Evolutionary conservation across 2,329 filamentous ascomycete genomes (phyloP).

Genomic region (Lasiodiplodia gonubiensis): DNA sequence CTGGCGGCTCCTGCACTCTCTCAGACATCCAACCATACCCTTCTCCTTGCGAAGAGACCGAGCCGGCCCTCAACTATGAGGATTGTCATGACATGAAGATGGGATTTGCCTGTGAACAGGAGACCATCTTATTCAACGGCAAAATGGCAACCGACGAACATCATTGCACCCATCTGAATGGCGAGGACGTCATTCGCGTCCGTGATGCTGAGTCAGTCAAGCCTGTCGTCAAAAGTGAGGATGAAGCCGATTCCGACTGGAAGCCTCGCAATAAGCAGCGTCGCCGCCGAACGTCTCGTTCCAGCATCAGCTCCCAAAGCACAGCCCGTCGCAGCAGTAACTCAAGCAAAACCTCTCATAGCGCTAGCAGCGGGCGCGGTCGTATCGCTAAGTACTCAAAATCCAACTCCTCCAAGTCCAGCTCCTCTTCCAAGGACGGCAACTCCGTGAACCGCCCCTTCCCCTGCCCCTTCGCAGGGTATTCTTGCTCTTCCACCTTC

Average conservation of each 20-base stretch:
- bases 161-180: not conserved
- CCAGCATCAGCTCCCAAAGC: constrained; percentile 33
- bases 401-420: not conserved
- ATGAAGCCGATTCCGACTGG: constrained; percentile 44
- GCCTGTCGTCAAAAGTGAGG: constrained; percentile 39
- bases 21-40: constrained; percentile 44
- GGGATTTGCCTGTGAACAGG: constrained; percentile 34
- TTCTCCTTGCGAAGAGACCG: constrained; percentile 33
- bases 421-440: constrained; percentile 19
- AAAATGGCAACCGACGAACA: constrained; percentile 10
- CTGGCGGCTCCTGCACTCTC: constrained; percentile 35
- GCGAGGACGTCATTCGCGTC: constrained; percentile 28
- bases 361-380: not conserved
- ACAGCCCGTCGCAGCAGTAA: constrained; percentile 12
- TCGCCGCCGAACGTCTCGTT: constrained; percentile 39
- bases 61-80: constrained; percentile 37
- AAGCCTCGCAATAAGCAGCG: constrained; percentile 36
- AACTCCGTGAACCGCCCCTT: constrained; percentile 61
- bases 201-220: constrained; percentile 47
- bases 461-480: constrained; percentile 77
- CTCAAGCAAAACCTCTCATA: not conserved
- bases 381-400: constrained; percentile 21
- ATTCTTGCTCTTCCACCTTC: constrained; percentile 76
- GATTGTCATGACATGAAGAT: constrained; percentile 37
- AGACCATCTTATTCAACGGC: constrained; percentile 29